A percentile compares a stretch with the other conserved stretches of the same genome.
These are phyloP conservation scores for Skeletonema grethae DNA, from an alignment of 108 stramenopile species.

Conservation along the genomic window DNA sequence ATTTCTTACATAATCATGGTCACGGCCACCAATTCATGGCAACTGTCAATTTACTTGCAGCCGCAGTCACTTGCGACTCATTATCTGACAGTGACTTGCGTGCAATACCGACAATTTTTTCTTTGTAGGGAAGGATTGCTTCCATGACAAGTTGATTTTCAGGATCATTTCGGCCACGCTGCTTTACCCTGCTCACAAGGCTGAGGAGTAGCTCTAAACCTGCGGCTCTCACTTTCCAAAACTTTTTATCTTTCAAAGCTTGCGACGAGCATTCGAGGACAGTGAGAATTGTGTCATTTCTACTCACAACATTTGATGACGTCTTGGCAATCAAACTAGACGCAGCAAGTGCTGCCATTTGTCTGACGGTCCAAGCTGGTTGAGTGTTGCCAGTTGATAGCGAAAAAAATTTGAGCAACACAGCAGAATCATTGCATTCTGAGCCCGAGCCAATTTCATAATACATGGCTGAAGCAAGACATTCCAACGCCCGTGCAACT, in stretches of 20 bases:
- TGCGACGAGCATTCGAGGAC: conserved; percentile 49
- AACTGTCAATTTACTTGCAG: conserved; percentile 58
- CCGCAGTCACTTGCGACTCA: conserved; percentile 72
- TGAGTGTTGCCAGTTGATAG: conserved; percentile 31
- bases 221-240: conserved; percentile 78
- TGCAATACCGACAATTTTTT: conserved; percentile 57
- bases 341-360: conserved; percentile 54
- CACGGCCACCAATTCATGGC: conserved; percentile 69
- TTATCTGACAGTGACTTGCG: conserved; percentile 58
- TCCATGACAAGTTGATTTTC: conserved; percentile 64
- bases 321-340: conserved; percentile 55
- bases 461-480: conserved; percentile 62
- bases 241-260: conserved; percentile 75
- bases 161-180: conserved; percentile 18
- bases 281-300: conserved; percentile 33
- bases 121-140: conserved; percentile 78
- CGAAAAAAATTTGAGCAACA: conserved; percentile 25
- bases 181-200: conserved; percentile 32
- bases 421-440: conserved; percentile 15
- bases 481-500: conserved; percentile 69
- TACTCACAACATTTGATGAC: conserved; percentile 38
- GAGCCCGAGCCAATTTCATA: conserved; percentile 48
- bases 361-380: conserved; percentile 51
- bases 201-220: conserved; percentile 48
- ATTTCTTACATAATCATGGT: background rate